Base-by-base conservation (phyloP, 192 early-diverging fungal genomes). In the Phlyctochytrium planicorne region DNA sequence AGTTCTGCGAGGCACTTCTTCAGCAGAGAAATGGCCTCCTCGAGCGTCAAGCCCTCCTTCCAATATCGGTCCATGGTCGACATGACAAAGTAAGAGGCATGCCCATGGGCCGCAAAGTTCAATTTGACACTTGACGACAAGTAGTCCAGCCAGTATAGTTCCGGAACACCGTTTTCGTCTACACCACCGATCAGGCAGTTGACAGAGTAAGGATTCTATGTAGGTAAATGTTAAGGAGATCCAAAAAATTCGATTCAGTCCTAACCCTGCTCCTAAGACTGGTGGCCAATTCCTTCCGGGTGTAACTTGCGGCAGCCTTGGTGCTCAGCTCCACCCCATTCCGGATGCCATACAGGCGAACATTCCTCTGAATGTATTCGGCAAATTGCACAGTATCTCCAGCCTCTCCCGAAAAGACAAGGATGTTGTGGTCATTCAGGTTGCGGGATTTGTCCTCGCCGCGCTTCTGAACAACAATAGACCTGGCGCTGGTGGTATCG, bases 61-160 rank as follows among this genome's bases (percentile, higher is more conserved):
- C 94, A 93, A 82, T 97, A 93, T 34, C 91, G 86, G 81, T 98
- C 96, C 88, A 98, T 87, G 20, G 94, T 86, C 33, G 93, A 92
- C 75, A 88, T 84, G 69, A 87, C 82, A 79, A 95, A 95, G 81
- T 95, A 95, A n/a, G 90, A 79, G 35, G 91, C 91, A 69, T 95
- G 92, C 2, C 94, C 96, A 69, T 98, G 96, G 50, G 91, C 90
- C 23, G 89, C 94, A 81, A 87, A 96, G 36, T 90, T 86, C 36
- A 95, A 78, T 70, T 90, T 87, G 6, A 88, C 82, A 80, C 88
- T 81, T 1, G 91, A 80, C 12, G 89, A 88, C 52, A 97, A 70
- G 74, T 98, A 90, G 75, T 98, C 96, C 66, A 96, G 85, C 94
- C 95, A 94, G 80, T 90, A 96, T 32, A 98, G 78, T 33, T 88